Percentiles rank a stretch among this genome's conserved stretches.
Evolutionary conservation across 2,329 filamentous ascomycete species (phyloP).

Genomic region (Fusarium piperis): DNA sequence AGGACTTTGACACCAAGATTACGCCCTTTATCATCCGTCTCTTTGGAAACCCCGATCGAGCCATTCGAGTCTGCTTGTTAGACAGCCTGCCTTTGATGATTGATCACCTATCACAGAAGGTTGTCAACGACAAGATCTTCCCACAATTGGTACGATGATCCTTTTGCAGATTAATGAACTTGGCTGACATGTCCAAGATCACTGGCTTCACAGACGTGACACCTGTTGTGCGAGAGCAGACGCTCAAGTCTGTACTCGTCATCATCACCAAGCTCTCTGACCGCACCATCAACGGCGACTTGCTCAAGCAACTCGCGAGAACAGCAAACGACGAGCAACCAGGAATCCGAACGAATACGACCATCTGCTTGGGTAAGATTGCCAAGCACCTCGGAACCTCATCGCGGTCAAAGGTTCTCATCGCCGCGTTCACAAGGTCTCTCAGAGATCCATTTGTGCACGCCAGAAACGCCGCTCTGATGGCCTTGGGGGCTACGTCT

Average conservation of each 20-base stretch:
- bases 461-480: slow-evolving; percentile 86
- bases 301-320: slow-evolving; percentile 90
- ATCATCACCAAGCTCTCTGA: slow-evolving; percentile 92
- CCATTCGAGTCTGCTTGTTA: slow-evolving; percentile 87
- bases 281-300: slow-evolving; percentile 90
- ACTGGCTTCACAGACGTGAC: slow-evolving; percentile 94
- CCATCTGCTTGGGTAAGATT: slow-evolving; percentile 96
- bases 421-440: slow-evolving; percentile 90
- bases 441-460: slow-evolving; percentile 95
- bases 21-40: slow-evolving; percentile 87
- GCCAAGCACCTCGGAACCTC: slow-evolving; percentile 84
- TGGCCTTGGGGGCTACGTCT: slow-evolving; percentile 85
- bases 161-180: background rate
- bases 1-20: slow-evolving; percentile 87
- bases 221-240: slow-evolving; percentile 93
- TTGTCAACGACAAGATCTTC: slow-evolving; percentile 96
- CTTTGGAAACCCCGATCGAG: slow-evolving; percentile 91
- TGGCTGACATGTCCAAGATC: slow-evolving; percentile 62
- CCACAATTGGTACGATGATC: slow-evolving; percentile 78
- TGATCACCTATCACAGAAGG: slow-evolving; percentile 84
- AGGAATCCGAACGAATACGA: slow-evolving; percentile 97
- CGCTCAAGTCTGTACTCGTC: slow-evolving; percentile 89
- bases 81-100: slow-evolving; percentile 93
- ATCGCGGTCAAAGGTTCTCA: slow-evolving; percentile 87
- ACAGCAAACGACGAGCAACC: slow-evolving; percentile 98